A percentile compares a stretch with the other conserved stretches of the same genome.
phyloP scores from a whole-genome alignment of 352 stramenopile species.

The Globisporangium polare region DNA sequence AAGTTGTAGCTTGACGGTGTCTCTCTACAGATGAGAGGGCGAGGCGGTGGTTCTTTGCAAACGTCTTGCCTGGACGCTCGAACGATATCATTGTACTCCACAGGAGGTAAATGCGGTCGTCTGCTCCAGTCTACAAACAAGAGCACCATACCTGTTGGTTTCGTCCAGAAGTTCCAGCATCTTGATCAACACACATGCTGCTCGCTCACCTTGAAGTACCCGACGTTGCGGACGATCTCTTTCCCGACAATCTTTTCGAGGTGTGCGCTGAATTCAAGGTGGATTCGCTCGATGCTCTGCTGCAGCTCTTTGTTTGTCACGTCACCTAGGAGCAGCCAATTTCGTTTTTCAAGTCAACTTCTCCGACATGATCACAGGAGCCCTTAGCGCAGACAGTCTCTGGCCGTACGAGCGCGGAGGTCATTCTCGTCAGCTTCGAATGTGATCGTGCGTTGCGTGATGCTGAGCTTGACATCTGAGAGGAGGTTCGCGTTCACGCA shows the following conservation, averaged over 20 bases:
- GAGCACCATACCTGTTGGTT: neutral
- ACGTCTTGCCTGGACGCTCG: slow-evolving; percentile 32
- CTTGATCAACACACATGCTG: neutral
- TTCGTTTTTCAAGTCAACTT: neutral
- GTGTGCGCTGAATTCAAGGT: slow-evolving; percentile 51
- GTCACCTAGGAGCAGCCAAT: slow-evolving; percentile 31
- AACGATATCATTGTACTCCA: slow-evolving; percentile 72
- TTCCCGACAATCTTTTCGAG: slow-evolving; percentile 62
- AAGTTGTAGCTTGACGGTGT: slow-evolving; percentile 1
- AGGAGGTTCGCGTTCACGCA: slow-evolving; percentile 59
- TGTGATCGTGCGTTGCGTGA: slow-evolving; percentile 48
- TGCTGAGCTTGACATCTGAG: slow-evolving; percentile 26
- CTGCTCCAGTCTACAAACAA: slow-evolving; percentile 37
- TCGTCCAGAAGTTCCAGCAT: neutral
- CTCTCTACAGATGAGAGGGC: slow-evolving; percentile 24
- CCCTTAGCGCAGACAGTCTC: neutral
- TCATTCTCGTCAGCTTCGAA: slow-evolving; percentile 51
- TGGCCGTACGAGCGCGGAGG: slow-evolving; percentile 37
- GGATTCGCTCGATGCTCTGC: slow-evolving; percentile 47
- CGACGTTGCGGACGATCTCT: slow-evolving; percentile 47
- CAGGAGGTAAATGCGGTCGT: slow-evolving; percentile 64
- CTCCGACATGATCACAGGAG: neutral
- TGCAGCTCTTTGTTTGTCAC: slow-evolving; percentile 44
- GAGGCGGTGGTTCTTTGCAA: slow-evolving; percentile 43
- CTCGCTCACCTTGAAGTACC: slow-evolving; percentile 63